Evolutionary conservation across 306 rosid species (phyloP).

Genomic region (Trifolium subterraneum): DNA sequence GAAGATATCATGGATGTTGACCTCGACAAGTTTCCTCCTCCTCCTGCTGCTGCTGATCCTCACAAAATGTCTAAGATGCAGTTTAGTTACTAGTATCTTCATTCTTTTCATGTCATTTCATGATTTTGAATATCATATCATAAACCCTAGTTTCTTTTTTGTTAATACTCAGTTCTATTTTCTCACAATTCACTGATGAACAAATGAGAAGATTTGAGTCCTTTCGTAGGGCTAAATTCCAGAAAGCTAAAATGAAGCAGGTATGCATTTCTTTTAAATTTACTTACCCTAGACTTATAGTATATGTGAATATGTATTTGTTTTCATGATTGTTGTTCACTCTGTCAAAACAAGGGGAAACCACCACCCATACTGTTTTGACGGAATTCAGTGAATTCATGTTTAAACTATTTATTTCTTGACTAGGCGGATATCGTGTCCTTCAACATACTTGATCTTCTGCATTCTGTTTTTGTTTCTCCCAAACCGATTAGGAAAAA

Average conservation of each 20-base stretch:
- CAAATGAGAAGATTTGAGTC: slow-evolving; percentile 95
- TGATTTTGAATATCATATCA: not conserved
- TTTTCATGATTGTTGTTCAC: no score
- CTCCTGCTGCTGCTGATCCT: slow-evolving; percentile 71
- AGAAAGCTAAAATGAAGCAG: slow-evolving; percentile 84
- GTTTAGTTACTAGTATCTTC: slow-evolving; percentile 44
- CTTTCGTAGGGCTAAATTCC: slow-evolving; percentile 88
- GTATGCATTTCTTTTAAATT: slow-evolving; percentile 41
- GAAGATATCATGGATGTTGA: slow-evolving; percentile 92
- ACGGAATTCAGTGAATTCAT: not conserved
- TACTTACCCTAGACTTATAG: no score
- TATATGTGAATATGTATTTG: no score
- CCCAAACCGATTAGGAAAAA: not conserved
- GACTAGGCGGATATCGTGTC: not conserved
- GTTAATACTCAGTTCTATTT: slow-evolving; percentile 60
- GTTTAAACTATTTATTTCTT: not conserved
- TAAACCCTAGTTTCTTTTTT: not conserved
- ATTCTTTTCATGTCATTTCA: not conserved
- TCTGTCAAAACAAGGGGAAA: no score
- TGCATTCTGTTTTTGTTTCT: not conserved
- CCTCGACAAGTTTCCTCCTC: slow-evolving; percentile 79
- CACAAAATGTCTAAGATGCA: slow-evolving; percentile 89
- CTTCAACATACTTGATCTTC: not conserved
- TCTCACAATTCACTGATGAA: slow-evolving; percentile 81
- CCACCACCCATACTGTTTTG: no score